phyloP scores from a whole-genome alignment of 1,139 yeast genomes.

The Hansenula sp. region DNA sequence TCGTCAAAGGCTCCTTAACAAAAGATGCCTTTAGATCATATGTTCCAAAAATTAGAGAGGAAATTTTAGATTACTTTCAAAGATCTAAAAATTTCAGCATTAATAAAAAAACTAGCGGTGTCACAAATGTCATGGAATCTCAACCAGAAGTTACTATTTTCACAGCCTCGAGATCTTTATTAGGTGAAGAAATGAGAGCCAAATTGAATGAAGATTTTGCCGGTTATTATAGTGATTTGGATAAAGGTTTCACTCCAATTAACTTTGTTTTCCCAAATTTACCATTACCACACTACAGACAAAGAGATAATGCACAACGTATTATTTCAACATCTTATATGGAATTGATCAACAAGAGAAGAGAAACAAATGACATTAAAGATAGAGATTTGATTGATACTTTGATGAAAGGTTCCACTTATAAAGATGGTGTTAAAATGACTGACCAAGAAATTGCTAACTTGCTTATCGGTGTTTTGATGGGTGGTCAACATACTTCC shows the following conservation, averaged over 20 bases:
- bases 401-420: slow-evolving; percentile 74
- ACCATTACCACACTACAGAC: slow-evolving; percentile 82
- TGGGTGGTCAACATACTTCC: slow-evolving; percentile 99
- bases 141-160: slow-evolving; percentile 96
- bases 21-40: slow-evolving; percentile 78
- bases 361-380: slow-evolving; percentile 69
- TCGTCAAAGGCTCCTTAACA: slow-evolving; percentile 86
- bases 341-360: slow-evolving; percentile 71
- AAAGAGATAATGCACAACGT: slow-evolving; percentile 84
- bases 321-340: slow-evolving; percentile 78
- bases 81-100: slow-evolving; percentile 40
- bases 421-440: slow-evolving; percentile 92
- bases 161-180: slow-evolving; percentile 87
- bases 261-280: slow-evolving; percentile 93
- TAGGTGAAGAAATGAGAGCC: slow-evolving; percentile 89
- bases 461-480: slow-evolving; percentile 87
- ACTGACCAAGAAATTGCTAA: slow-evolving; percentile 94
- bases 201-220: slow-evolving; percentile 85
- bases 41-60: slow-evolving; percentile 86
- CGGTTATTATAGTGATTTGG: slow-evolving; percentile 81
- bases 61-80: slow-evolving; percentile 62
- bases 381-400: slow-evolving; percentile 89
- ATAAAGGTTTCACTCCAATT: slow-evolving; percentile 94
- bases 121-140: slow-evolving; percentile 68
- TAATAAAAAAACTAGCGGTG: slow-evolving; percentile 39